phyloP scores from a whole-genome alignment of 202 grass and related monocot species.

The Dendrocalamus latiflorus region DNA sequence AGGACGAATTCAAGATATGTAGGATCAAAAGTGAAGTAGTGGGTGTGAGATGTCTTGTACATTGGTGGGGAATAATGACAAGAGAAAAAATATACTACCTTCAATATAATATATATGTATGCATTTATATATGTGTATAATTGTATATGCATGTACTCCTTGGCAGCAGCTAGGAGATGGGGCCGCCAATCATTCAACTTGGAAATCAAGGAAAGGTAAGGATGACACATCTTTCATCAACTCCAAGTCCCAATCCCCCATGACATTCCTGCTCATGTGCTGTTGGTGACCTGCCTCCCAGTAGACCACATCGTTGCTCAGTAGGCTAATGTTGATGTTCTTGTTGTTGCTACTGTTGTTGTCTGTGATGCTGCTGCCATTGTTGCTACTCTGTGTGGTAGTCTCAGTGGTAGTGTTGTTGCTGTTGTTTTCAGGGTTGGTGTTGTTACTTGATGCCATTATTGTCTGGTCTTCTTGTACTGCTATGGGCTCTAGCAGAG shows the following conservation, averaged over 20 bases:
- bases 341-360: constrained; percentile 6
- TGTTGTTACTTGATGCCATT: constrained; percentile 4
- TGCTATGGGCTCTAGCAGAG: constrained; percentile 45
- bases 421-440: constrained; percentile 23
- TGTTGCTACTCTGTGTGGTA: constrained; percentile 29
- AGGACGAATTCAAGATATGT: constrained; percentile 26
- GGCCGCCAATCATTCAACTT: constrained; percentile 68
- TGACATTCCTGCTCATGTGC: constrained; percentile 54
- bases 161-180: constrained; percentile 24
- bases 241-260: constrained; percentile 88
- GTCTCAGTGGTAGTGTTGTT: constrained; percentile 27
- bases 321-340: constrained; percentile 10
- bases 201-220: constrained; percentile 90
- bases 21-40: constrained; percentile 39
- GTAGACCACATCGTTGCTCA: constrained; percentile 19
- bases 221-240: constrained; percentile 87
- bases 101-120: constrained; percentile 23
- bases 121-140: constrained; percentile 27
- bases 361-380: constrained; percentile 43
- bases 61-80: constrained; percentile 38
- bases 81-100: constrained; percentile 26
- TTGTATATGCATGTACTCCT: constrained; percentile 33
- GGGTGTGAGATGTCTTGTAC: constrained; percentile 35
- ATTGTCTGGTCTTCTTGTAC: constrained; percentile 23
- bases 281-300: constrained; percentile 48